Conservation (phyloP, 2,329 filamentous ascomycete species). For the Calonectria hongkongensis region DNA sequence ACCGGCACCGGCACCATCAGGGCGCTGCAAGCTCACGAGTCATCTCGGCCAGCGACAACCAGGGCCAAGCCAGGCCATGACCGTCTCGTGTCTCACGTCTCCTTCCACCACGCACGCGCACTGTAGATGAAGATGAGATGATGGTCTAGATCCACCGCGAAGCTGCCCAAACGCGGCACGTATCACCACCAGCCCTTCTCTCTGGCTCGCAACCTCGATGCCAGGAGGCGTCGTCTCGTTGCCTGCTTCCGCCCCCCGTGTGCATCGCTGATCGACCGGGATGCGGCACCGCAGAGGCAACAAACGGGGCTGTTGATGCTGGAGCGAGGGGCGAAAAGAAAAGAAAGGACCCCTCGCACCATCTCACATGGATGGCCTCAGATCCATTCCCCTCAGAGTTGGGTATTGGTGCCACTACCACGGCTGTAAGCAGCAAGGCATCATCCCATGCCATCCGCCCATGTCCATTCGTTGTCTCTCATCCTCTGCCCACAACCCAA, state of each 20-base stretch:
- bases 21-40: constrained; percentile 28
- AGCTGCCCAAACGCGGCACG: constrained; percentile 12
- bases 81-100: constrained; percentile 28
- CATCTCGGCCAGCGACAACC: constrained; percentile 30
- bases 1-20: constrained; percentile 27
- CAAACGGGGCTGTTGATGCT: constrained; percentile 32
- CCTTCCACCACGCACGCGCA: constrained; percentile 26
- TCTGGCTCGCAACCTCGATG: constrained; percentile 8
- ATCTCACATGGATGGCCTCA: constrained; percentile 41
- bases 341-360: constrained; percentile 33
- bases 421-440: constrained; percentile 27
- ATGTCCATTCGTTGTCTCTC: constrained; percentile 18
- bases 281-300: constrained; percentile 22
- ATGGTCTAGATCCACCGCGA: constrained; percentile 37
- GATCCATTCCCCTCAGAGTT: constrained; percentile 35
- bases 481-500: constrained; percentile 32
- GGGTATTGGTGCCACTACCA: constrained; percentile 31
- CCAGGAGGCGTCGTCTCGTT: constrained; percentile 19
- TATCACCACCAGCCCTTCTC: constrained; percentile 16
- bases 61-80: constrained; percentile 28
- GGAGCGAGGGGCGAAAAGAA: constrained; percentile 38
- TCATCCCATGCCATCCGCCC: constrained; percentile 32
- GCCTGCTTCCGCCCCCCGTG: constrained; percentile 14
- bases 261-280: constrained; percentile 30
- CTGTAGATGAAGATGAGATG: constrained; percentile 24